phyloP scores from a whole-genome alignment of 805 yeast genomes.

The Pichia eremophila region DNA sequence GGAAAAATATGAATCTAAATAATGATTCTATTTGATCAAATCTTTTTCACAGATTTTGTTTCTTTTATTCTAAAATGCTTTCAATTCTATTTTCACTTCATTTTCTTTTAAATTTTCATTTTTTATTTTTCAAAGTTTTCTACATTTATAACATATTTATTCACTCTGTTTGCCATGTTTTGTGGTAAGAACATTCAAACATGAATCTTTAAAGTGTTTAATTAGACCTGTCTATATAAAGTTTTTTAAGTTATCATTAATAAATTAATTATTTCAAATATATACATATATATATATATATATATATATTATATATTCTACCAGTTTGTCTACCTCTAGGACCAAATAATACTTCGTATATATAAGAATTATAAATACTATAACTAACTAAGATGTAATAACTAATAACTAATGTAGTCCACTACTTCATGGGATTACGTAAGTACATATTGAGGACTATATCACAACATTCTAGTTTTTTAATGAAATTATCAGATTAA shows the following conservation, averaged over 20 bases:
- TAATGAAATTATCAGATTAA: too few relatives aligned
- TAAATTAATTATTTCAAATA: too few relatives aligned
- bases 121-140: background rate
- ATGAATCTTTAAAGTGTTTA: background rate
- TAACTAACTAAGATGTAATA: too few relatives aligned
- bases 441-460: too few relatives aligned
- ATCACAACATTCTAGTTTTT: too few relatives aligned
- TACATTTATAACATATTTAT: background rate
- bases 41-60: background rate
- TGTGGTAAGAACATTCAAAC: constrained; percentile 10
- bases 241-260: background rate
- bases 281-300: too few relatives aligned
- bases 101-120: background rate
- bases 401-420: too few relatives aligned
- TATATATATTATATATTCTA: too few relatives aligned
- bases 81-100: background rate
- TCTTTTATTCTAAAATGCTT: background rate
- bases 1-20: constrained; percentile 67
- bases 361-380: too few relatives aligned
- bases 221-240: background rate
- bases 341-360: too few relatives aligned
- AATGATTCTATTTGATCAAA: background rate
- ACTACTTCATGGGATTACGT: too few relatives aligned
- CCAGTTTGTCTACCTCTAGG: too few relatives aligned
- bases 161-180: background rate